Conservation (phyloP, 768 basidiomycete genomes). For the Termitomyces sp. region DNA sequence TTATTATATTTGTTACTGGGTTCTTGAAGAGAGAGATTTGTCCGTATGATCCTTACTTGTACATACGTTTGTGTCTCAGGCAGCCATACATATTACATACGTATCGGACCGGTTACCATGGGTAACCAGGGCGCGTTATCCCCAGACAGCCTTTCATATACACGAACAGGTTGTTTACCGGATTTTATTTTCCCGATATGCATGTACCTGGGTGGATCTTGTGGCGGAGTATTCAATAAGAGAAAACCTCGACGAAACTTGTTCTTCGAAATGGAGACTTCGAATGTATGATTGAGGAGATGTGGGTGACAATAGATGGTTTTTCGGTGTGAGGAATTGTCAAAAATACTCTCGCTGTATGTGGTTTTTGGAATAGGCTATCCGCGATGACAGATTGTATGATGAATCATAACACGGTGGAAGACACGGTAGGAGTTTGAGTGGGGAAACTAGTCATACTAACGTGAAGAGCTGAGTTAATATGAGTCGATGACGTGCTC, state of each 20-base stretch:
- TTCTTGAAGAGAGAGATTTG: no score
- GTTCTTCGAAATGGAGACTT: background rate
- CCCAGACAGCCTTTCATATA: background rate
- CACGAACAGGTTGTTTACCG: background rate
- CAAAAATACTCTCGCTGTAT: background rate
- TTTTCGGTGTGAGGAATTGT: background rate
- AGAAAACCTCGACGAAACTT: background rate
- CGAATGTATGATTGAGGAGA: background rate
- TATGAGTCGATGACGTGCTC: no score
- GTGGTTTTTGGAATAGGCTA: background rate
- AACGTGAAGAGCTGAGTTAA: no score
- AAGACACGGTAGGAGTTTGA: no score
- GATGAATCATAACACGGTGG: background rate
- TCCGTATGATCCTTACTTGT: no score
- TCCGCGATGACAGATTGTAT: background rate
- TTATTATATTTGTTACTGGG: no score
- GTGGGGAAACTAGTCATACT: background rate
- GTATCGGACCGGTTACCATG: background rate
- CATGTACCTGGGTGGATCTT: background rate
- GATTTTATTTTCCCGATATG: background rate
- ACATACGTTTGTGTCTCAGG: no score
- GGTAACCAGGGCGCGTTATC: background rate
- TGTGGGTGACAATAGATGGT: background rate
- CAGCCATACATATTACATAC: no score
- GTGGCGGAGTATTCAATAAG: background rate